Percentiles rank a stretch among this genome's conserved stretches.
phyloP scores from a whole-genome alignment of 345 rosid genomes.

The Salix brachista region DNA sequence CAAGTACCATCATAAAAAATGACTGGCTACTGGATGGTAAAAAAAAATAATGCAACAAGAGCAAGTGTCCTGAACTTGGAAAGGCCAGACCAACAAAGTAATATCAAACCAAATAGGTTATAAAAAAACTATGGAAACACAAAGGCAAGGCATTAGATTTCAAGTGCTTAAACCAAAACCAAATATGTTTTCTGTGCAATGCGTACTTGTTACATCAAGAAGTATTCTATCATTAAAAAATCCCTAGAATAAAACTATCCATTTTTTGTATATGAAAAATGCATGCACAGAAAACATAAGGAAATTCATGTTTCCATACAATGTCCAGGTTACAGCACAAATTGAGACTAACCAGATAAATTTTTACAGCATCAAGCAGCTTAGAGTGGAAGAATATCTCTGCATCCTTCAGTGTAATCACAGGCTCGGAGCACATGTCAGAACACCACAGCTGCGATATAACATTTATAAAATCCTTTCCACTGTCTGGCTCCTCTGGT shows the following conservation, averaged over 20 bases:
- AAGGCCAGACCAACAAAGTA: not conserved
- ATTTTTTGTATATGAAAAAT: not conserved
- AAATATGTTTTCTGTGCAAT: not conserved
- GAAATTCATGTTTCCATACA: too few relatives aligned
- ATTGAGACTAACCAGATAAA: constrained; percentile 57
- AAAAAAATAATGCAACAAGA: not conserved
- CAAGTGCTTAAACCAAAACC: too few relatives aligned
- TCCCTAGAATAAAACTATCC: not conserved
- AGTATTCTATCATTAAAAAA: not conserved
- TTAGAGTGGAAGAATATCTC: constrained; percentile 57
- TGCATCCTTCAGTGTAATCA: constrained; percentile 46
- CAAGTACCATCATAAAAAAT: too few relatives aligned
- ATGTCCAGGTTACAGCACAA: not conserved
- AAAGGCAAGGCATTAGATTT: too few relatives aligned
- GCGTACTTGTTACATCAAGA: not conserved
- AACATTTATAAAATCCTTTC: constrained; percentile 39
- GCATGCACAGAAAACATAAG: not conserved
- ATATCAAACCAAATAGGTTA: not conserved
- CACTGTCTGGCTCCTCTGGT: constrained; percentile 36
- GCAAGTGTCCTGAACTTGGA: not conserved
- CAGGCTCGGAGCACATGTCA: constrained; percentile 31
- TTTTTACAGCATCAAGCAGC: constrained; percentile 67
- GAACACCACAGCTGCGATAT: constrained; percentile 68
- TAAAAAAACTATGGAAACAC: not conserved
- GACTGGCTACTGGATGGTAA: not conserved